Evolutionary conservation across 768 basidiomycete genomes (phyloP).

Genomic region (Rhodotorula graminis): DNA sequence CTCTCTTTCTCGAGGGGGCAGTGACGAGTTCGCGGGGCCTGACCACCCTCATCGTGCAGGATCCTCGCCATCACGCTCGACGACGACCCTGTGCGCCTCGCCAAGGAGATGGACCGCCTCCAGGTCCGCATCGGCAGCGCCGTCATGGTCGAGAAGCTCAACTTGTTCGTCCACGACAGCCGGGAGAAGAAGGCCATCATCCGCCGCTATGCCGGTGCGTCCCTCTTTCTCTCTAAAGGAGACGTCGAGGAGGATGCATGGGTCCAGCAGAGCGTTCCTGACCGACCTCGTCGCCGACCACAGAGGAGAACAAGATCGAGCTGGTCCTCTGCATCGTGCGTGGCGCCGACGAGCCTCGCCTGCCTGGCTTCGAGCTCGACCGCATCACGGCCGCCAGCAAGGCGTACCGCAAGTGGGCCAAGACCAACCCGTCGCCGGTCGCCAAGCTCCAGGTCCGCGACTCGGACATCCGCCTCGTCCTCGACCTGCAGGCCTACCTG

Average conservation of each 20-base stretch:
- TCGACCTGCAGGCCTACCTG: slow-evolving; percentile 31
- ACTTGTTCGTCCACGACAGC: slow-evolving; percentile 16
- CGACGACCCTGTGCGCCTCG: slow-evolving; percentile 23
- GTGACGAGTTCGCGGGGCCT: neutral
- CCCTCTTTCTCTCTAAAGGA: neutral
- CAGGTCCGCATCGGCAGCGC: slow-evolving; percentile 18
- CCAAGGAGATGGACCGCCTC: slow-evolving; percentile 5
- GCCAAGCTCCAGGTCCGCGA: slow-evolving; percentile 18
- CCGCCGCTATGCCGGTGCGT: slow-evolving; percentile 22
- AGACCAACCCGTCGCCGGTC: slow-evolving; percentile 15
- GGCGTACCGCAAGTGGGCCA: slow-evolving; percentile 19
- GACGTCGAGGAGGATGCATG: neutral
- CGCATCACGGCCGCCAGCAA: slow-evolving; percentile 13
- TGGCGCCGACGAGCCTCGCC: slow-evolving; percentile 35
- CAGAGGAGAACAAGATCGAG: slow-evolving; percentile 31
- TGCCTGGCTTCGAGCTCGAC: slow-evolving; percentile 23
- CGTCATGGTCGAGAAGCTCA: slow-evolving; percentile 32
- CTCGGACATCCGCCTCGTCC: slow-evolving; percentile 34
- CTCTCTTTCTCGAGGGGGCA: too few relatives aligned
- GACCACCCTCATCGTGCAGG: neutral
- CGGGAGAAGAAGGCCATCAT: slow-evolving; percentile 32
- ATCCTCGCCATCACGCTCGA: slow-evolving; percentile 30
- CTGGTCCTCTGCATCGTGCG: slow-evolving; percentile 38
- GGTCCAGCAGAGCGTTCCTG: too few relatives aligned
- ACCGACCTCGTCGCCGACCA: neutral